phyloP scores from a whole-genome alignment of 2,329 filamentous ascomycete species.

The Calonectria fujianensis region DNA sequence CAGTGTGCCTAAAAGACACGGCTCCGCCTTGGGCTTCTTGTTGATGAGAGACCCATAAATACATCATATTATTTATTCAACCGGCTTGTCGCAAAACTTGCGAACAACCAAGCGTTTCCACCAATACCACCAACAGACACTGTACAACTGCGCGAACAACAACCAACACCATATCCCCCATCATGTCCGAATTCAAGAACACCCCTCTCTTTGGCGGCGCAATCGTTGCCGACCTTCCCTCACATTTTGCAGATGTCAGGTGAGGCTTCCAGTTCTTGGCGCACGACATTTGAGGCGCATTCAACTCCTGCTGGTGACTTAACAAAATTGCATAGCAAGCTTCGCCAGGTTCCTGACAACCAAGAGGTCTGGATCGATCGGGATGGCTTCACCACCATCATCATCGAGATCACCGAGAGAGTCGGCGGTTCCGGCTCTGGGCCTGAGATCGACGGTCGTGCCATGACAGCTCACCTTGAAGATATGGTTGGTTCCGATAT shows the following conservation, averaged over 20 bases:
- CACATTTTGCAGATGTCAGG: conserved; percentile 84
- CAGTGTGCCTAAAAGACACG: conserved; percentile 29
- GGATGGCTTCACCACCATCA: conserved; percentile 88
- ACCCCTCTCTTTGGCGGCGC: conserved; percentile 84
- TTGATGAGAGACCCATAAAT: conserved; percentile 25
- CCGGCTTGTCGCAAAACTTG: conserved; percentile 18
- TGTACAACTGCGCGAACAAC: background rate
- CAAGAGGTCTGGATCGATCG: conserved; percentile 95
- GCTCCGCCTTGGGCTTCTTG: conserved; percentile 29
- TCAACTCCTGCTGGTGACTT: conserved; percentile 34
- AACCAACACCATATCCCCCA: conserved; percentile 33
- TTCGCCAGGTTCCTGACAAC: conserved; percentile 87
- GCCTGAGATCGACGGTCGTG: conserved; percentile 80
- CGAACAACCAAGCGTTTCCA: conserved; percentile 30
- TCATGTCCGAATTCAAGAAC: conserved; percentile 73
- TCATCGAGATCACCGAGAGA: conserved; percentile 92
- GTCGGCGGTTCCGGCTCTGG: conserved; percentile 74
- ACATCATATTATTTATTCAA: conserved; percentile 18
- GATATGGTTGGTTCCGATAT: conserved; percentile 80
- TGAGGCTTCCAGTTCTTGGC: conserved; percentile 60
- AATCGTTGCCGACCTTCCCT: conserved; percentile 80
- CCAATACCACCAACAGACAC: conserved; percentile 4
- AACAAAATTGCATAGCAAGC: conserved; percentile 68
- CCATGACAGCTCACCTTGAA: conserved; percentile 80
- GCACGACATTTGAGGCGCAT: conserved; percentile 14